These are phyloP conservation scores for Talaromyces adpressus DNA, from an alignment of 495 filamentous ascomycete species.

Conservation along the genomic window DNA sequence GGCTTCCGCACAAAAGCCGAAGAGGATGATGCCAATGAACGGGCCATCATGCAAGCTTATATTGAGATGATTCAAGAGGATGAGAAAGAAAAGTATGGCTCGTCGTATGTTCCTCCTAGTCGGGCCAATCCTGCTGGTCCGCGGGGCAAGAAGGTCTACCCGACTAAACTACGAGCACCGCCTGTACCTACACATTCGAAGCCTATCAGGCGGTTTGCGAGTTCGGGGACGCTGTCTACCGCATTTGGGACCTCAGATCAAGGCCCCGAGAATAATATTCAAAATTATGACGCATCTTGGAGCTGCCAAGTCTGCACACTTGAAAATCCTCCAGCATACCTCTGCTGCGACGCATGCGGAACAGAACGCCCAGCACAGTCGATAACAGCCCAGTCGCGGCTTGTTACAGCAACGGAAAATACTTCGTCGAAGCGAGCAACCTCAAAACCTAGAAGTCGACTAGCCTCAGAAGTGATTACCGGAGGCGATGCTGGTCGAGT, in stretches of 20 bases:
- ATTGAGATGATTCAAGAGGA: constrained; percentile 83
- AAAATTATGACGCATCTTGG: constrained; percentile 49
- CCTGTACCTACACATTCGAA: constrained; percentile 10
- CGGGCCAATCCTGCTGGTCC: constrained; percentile 54
- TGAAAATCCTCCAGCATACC: constrained; percentile 62
- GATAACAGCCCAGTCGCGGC: neutral
- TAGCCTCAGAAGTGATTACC: neutral
- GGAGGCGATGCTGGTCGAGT: constrained; percentile 2
- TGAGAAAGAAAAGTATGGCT: constrained; percentile 66
- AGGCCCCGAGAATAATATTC: constrained; percentile 20
- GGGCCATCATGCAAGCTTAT: constrained; percentile 79
- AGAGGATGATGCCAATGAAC: constrained; percentile 84
- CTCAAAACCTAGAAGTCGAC: neutral
- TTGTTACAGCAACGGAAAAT: neutral
- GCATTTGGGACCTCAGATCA: constrained; percentile 7
- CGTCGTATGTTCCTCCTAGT: constrained; percentile 57
- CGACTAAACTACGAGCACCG: constrained; percentile 9
- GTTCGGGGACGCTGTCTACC: neutral
- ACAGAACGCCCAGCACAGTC: constrained; percentile 48
- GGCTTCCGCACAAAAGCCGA: constrained; percentile 80
- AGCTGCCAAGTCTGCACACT: constrained; percentile 74
- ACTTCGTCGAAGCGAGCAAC: neutral
- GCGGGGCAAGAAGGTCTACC: constrained; percentile 18
- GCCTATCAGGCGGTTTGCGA: constrained; percentile 6
- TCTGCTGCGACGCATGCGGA: constrained; percentile 75